Evolutionary conservation across 164 flowering plant species (phyloP).

Genomic region (Malania oleifera): DNA sequence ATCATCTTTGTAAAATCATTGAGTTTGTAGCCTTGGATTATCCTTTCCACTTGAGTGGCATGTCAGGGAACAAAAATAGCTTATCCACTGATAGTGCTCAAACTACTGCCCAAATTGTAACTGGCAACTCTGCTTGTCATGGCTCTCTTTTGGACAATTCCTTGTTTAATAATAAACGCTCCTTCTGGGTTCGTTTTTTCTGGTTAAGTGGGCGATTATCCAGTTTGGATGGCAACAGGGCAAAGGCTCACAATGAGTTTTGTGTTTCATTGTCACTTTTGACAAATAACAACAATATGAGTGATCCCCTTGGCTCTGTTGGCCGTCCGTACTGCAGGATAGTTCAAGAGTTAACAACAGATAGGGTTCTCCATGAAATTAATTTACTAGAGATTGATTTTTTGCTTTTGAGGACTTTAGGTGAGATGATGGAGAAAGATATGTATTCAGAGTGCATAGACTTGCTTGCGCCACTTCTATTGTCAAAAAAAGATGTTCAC

Average conservation of each 20-base stretch:
- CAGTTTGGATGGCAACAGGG: slow-evolving; percentile 54
- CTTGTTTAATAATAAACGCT: slow-evolving; percentile 27
- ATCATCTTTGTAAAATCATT: slow-evolving; percentile 83
- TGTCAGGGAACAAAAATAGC: slow-evolving; percentile 17
- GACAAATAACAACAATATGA: slow-evolving; percentile 26
- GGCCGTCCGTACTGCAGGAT: slow-evolving; percentile 59
- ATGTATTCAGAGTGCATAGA: slow-evolving; percentile 59
- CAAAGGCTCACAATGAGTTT: slow-evolving; percentile 66
- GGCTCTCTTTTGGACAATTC: slow-evolving; percentile 15
- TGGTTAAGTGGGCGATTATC: slow-evolving; percentile 86
- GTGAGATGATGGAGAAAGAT: slow-evolving; percentile 63
- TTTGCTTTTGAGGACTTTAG: slow-evolving; percentile 42
- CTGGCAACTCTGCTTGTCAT: slow-evolving; percentile 10
- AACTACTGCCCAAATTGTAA: slow-evolving; percentile 10
- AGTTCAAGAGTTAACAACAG: slow-evolving; percentile 46
- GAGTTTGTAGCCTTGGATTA: slow-evolving; percentile 66
- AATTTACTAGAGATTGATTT: slow-evolving; percentile 58
- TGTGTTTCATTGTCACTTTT: slow-evolving; percentile 53
- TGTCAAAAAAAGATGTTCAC: slow-evolving; percentile 46
- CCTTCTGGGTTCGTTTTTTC: slow-evolving; percentile 78
- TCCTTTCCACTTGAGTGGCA: slow-evolving; percentile 26
- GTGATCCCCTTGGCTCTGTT: slow-evolving; percentile 29
- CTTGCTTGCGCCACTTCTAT: slow-evolving; percentile 71
- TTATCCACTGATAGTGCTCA: slow-evolving; percentile 14
- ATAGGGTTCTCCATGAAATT: slow-evolving; percentile 66